These are phyloP conservation scores for Paulownia fortunei DNA, from an alignment of 257 asterid genomes.

Conservation along the genomic window DNA sequence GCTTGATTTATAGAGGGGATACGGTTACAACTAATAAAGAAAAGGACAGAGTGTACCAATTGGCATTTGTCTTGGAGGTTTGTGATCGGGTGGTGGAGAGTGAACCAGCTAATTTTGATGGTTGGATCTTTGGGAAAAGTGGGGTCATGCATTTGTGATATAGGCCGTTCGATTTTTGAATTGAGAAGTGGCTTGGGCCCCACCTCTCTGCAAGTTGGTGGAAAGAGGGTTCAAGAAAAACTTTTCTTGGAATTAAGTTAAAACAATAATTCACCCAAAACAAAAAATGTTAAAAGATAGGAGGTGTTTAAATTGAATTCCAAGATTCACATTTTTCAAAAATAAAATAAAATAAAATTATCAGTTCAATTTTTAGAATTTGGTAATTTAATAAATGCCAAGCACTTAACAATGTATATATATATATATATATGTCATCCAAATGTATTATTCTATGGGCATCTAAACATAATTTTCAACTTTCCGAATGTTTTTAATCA, in stretches of 20 bases:
- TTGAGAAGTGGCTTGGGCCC: not conserved
- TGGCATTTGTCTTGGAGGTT: slow-evolving; percentile 25
- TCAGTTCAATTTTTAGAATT: too few species aligned
- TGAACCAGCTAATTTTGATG: not conserved
- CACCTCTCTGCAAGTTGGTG: slow-evolving; percentile 34
- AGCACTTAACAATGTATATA: too few species aligned
- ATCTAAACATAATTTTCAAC: too few species aligned
- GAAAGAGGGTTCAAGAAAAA: not conserved
- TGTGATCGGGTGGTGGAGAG: slow-evolving; percentile 44
- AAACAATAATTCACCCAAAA: not conserved
- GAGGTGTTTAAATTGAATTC: not conserved
- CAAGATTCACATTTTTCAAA: not conserved
- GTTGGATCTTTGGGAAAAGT: slow-evolving; percentile 21
- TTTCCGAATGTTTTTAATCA: too few species aligned
- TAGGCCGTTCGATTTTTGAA: slow-evolving; percentile 19
- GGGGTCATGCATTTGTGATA: slow-evolving; percentile 13
- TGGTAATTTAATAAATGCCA: too few species aligned
- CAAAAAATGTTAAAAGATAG: not conserved
- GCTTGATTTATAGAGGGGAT: slow-evolving; percentile 30
- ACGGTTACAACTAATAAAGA: slow-evolving; percentile 34
- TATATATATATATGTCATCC: too few species aligned
- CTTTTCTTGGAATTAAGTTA: not conserved
- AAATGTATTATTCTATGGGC: too few species aligned
- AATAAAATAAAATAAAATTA: too few species aligned
- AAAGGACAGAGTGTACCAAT: slow-evolving; percentile 21